These are phyloP conservation scores for Asterionellopsis glacialis DNA, from an alignment of 108 stramenopile species.

Conservation along the genomic window DNA sequence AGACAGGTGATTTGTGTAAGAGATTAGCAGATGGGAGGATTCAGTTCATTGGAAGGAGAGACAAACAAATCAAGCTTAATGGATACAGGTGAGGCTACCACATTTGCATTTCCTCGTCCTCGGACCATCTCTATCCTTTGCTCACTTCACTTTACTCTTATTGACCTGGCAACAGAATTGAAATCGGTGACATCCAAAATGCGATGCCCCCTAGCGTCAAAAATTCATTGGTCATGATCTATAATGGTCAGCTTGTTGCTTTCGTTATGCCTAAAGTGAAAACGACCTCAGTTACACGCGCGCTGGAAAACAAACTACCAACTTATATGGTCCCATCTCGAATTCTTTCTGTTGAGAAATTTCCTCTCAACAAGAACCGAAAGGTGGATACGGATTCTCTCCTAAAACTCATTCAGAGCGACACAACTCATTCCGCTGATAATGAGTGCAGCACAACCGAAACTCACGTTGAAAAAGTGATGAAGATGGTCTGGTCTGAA, in stretches of 20 bases:
- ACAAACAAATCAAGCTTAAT: slow-evolving; percentile 14
- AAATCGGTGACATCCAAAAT: too few species aligned
- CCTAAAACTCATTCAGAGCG: slow-evolving; percentile 1
- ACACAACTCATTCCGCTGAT: not conserved
- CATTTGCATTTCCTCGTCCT: too few species aligned
- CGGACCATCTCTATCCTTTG: too few species aligned
- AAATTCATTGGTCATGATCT: too few species aligned
- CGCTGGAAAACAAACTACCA: slow-evolving; percentile 14
- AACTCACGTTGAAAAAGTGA: not conserved
- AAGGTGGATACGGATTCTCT: slow-evolving; percentile 10
- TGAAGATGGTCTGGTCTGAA: slow-evolving; percentile 10
- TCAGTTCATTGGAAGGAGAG: slow-evolving; percentile 18
- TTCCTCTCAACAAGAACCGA: slow-evolving; percentile 16
- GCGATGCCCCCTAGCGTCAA: too few species aligned
- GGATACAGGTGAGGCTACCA: slow-evolving; percentile 2
- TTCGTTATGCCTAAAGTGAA: too few species aligned
- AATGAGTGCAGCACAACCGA: not conserved
- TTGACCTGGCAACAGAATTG: too few species aligned
- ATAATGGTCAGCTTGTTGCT: too few species aligned
- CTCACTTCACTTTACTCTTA: too few species aligned
- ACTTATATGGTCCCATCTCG: slow-evolving; percentile 15
- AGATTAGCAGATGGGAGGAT: slow-evolving; percentile 16
- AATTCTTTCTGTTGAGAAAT: slow-evolving; percentile 8
- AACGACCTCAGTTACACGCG: not conserved
- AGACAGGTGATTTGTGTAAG: slow-evolving; percentile 14